Percentiles rank a stretch among this genome's conserved stretches.
phyloP scores from a whole-genome alignment of 2,329 filamentous ascomycete species.

The Xylariaceae sp. region DNA sequence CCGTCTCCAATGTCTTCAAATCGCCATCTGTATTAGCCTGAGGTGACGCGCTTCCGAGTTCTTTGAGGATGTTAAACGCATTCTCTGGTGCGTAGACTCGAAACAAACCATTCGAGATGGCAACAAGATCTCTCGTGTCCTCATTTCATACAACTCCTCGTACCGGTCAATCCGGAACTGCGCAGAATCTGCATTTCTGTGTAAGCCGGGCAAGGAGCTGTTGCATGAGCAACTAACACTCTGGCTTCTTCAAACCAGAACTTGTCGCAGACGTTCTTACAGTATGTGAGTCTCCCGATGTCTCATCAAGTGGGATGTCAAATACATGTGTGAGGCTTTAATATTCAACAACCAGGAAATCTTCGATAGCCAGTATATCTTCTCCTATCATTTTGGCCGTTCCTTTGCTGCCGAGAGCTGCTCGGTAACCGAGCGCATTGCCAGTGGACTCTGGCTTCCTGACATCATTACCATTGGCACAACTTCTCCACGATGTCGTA shows the following conservation, averaged over 20 bases:
- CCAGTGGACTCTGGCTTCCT: slow-evolving; percentile 2
- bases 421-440: slow-evolving; percentile 8
- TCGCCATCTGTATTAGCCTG: neutral
- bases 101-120: neutral
- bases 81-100: slow-evolving; percentile 1
- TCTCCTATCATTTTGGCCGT: slow-evolving; percentile 4
- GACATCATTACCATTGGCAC: slow-evolving; percentile 6
- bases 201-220: neutral
- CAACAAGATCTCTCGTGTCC: slow-evolving; percentile 2
- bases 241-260: slow-evolving; percentile 11
- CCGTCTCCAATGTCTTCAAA: neutral
- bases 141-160: slow-evolving; percentile 8
- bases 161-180: slow-evolving; percentile 5
- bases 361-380: slow-evolving; percentile 2
- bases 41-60: neutral
- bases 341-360: slow-evolving; percentile 9
- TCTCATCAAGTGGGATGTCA: slow-evolving; percentile 11
- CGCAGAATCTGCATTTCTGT: neutral
- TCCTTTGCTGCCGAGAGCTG: slow-evolving; percentile 4
- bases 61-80: neutral
- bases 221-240: neutral
- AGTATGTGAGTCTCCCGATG: slow-evolving; percentile 7
- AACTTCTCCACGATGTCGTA: slow-evolving; percentile 4
- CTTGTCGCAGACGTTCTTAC: slow-evolving; percentile 3
- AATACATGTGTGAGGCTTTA: slow-evolving; percentile 6